Conservation (phyloP, 192 early-diverging fungal genomes). For the Glomus cerebriforme region DNA sequence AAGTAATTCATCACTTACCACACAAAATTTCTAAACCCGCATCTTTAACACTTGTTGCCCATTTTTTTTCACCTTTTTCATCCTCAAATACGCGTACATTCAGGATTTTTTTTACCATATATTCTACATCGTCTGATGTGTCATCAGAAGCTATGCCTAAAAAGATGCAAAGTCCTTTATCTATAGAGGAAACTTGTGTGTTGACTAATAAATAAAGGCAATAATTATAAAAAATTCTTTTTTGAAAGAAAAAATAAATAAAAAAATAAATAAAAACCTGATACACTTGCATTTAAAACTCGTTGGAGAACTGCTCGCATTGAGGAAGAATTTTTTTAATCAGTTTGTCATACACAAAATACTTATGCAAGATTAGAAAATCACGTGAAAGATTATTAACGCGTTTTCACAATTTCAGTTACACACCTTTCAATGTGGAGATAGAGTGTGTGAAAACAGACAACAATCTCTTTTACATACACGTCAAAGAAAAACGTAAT, state of each 20-base stretch:
- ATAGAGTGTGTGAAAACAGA: too few species aligned
- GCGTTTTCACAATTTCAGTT: too few species aligned
- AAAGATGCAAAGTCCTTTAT: slow-evolving; percentile 75
- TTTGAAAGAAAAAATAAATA: neutral
- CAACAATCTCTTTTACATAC: too few species aligned
- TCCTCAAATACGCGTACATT: slow-evolving; percentile 79
- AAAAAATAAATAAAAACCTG: slow-evolving; percentile 25
- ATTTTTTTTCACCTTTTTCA: slow-evolving; percentile 59
- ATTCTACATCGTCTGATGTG: slow-evolving; percentile 76
- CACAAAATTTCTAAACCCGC: slow-evolving; percentile 74
- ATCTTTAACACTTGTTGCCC: slow-evolving; percentile 81
- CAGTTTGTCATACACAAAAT: too few species aligned
- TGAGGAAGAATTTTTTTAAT: neutral
- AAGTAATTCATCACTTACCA: slow-evolving; percentile 47
- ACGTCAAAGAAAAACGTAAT: too few species aligned
- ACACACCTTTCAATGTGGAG: too few species aligned
- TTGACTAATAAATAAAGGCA: slow-evolving; percentile 52
- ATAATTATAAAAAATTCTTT: neutral
- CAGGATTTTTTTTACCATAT: slow-evolving; percentile 83
- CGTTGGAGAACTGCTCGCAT: slow-evolving; percentile 42
- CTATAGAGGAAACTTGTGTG: slow-evolving; percentile 75
- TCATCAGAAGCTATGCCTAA: slow-evolving; percentile 72
- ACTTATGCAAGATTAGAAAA: too few species aligned
- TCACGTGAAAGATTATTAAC: too few species aligned
- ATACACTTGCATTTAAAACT: slow-evolving; percentile 46